Conservation (phyloP, 2,329 filamentous ascomycete genomes). For the Aspergillus sp. region DNA sequence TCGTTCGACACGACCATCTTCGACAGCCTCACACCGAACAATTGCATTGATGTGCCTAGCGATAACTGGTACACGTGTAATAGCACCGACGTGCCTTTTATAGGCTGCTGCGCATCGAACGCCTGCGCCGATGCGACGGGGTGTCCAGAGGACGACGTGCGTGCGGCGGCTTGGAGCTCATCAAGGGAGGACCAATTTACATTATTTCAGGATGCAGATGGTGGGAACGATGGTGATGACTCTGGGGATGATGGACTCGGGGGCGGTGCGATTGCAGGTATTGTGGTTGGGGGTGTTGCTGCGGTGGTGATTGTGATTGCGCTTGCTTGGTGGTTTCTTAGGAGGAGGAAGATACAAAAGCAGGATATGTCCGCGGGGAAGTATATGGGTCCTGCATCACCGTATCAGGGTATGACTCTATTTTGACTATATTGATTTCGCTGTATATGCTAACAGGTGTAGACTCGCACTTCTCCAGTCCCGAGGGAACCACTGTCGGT, state of each 20-base stretch:
- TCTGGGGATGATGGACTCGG: not conserved
- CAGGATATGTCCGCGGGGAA: not conserved
- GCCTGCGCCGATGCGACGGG: not conserved
- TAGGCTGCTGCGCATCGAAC: slow-evolving; percentile 6
- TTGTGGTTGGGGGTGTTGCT: not conserved
- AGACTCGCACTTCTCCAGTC: slow-evolving; percentile 5
- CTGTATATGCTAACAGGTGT: not conserved
- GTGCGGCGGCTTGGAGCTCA: slow-evolving; percentile 9
- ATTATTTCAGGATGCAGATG: slow-evolving; percentile 4
- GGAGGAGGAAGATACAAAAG: not conserved
- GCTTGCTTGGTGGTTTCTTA: not conserved
- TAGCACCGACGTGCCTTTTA: not conserved
- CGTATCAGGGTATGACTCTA: not conserved
- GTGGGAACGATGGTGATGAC: not conserved
- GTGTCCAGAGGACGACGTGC: not conserved
- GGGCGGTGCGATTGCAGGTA: not conserved
- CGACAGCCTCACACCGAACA: slow-evolving; percentile 1
- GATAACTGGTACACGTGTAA: slow-evolving; percentile 9
- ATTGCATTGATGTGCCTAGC: not conserved
- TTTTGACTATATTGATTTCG: too few relatives aligned
- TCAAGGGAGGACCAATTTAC: not conserved
- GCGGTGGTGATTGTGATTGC: not conserved
- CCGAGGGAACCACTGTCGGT: not conserved
- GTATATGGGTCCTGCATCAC: not conserved
- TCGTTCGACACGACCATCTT: slow-evolving; percentile 12